phyloP scores from a whole-genome alignment of 345 rosid genomes.

The Populus tremula region DNA sequence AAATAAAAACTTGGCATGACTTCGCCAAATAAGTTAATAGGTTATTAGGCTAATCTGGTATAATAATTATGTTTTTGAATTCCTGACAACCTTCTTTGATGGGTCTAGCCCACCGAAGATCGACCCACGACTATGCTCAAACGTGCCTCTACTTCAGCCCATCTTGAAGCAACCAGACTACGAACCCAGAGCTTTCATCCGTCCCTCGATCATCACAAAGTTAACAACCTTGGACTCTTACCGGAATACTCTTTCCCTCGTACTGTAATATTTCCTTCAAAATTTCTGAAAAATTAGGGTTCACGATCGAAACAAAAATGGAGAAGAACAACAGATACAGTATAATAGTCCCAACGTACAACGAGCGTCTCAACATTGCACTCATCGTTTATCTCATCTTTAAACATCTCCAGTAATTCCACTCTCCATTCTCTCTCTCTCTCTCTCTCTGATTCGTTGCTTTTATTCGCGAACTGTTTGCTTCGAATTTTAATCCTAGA shows the following conservation, averaged over 20 bases:
- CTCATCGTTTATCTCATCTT: conserved; percentile 81
- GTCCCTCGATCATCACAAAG: background rate
- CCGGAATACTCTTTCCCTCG: background rate
- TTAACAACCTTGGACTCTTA: background rate
- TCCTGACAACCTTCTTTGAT: background rate
- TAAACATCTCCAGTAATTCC: conserved; percentile 73
- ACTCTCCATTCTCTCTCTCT: background rate
- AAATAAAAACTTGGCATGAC: no score
- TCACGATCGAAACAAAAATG: background rate
- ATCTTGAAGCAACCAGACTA: background rate
- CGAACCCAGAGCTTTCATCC: background rate
- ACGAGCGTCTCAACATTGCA: conserved; percentile 93
- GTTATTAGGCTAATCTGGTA: no score
- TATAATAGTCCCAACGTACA: conserved; percentile 84
- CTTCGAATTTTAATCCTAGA: background rate
- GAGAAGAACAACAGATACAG: conserved; percentile 57
- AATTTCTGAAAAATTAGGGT: background rate
- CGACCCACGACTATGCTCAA: background rate
- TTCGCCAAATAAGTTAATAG: no score
- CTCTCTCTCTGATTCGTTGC: background rate
- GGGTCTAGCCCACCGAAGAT: background rate
- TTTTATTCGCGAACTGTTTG: background rate
- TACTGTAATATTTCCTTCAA: background rate
- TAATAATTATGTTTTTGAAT: no score
- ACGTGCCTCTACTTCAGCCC: background rate